A percentile compares a stretch with the other conserved stretches of the same genome.
Evolutionary conservation across 2,329 filamentous ascomycete species (phyloP).

Genomic region (Aspergillaceae sp.): DNA sequence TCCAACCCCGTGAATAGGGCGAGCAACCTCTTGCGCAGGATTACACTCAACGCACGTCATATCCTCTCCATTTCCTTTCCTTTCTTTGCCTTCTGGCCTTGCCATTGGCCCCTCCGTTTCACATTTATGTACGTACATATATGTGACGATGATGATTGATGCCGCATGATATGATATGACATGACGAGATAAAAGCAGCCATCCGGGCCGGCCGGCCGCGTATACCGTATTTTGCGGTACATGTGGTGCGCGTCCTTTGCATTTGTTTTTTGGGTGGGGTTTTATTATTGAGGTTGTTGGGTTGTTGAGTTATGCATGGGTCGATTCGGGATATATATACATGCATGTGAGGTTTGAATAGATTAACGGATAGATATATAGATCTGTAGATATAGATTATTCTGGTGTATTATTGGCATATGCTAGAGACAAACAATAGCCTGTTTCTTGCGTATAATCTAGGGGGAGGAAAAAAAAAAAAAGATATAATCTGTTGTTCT

Average conservation of each 20-base stretch:
- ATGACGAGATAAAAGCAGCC: no score
- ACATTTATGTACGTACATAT: no score
- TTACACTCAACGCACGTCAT: not conserved
- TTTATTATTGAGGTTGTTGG: not conserved
- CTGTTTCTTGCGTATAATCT: no score
- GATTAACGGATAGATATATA: not conserved
- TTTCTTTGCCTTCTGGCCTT: not conserved
- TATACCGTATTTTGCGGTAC: not conserved
- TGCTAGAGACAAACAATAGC: not conserved
- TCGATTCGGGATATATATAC: not conserved
- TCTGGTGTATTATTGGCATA: no score
- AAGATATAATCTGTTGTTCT: no score
- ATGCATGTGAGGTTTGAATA: not conserved
- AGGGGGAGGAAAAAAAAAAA: no score
- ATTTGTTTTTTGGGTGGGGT: not conserved
- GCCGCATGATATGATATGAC: not conserved
- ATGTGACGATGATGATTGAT: conserved; percentile 1
- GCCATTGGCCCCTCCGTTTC: no score
- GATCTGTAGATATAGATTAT: not conserved
- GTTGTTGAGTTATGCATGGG: not conserved
- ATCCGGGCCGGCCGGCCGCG: conserved; percentile 1
- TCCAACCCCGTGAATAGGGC: not conserved
- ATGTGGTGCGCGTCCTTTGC: not conserved
- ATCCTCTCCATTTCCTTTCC: not conserved
- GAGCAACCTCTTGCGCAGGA: no score